phyloP scores from a whole-genome alignment of 2,329 filamentous ascomycete genomes.

The Hymenotorrendiella dingleyae region DNA sequence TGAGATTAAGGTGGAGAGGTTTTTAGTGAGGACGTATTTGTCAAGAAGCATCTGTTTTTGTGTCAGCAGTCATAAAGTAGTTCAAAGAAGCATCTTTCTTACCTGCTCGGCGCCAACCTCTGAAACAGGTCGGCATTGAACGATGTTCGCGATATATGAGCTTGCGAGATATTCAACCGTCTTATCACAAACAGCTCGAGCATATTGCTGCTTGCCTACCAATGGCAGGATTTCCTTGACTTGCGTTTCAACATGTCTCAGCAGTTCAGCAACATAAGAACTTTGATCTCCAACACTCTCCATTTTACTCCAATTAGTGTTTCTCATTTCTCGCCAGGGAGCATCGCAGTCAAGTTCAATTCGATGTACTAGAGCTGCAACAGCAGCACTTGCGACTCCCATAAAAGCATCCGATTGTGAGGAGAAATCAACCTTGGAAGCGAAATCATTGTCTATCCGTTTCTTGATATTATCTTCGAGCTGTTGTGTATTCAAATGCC shows the following conservation, averaged over 20 bases:
- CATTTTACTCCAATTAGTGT: conserved; percentile 90
- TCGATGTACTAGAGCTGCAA: conserved; percentile 75
- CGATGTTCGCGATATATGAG: conserved; percentile 75
- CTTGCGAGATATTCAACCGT: conserved; percentile 82
- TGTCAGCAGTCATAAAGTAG: no score
- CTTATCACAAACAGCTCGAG: conserved; percentile 90
- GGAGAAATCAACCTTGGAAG: conserved; percentile 75
- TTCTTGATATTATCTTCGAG: conserved; percentile 92
- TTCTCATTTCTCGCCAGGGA: conserved; percentile 94
- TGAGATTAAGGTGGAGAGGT: conserved; percentile 65
- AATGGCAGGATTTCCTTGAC: conserved; percentile 69
- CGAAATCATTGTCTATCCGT: conserved; percentile 75
- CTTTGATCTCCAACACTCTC: conserved; percentile 92
- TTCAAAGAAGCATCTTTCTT: no score
- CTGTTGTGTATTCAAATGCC: conserved; percentile 87
- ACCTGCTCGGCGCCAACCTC: conserved; percentile 92
- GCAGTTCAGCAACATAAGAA: conserved; percentile 78
- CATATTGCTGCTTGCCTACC: conserved; percentile 87
- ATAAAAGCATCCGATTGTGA: conserved; percentile 93
- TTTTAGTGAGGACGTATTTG: conserved; percentile 82
- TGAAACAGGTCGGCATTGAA: conserved; percentile 83
- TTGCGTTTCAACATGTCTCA: conserved; percentile 65
- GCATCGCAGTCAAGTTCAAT: conserved; percentile 79
- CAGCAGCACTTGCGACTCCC: conserved; percentile 83
- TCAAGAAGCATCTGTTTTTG: conserved; percentile 78